A percentile compares a stretch with the other conserved stretches of the same genome.
Evolutionary conservation across 2,329 filamentous ascomycete species (phyloP).

Genomic region (Colletotrichum viniferum): DNA sequence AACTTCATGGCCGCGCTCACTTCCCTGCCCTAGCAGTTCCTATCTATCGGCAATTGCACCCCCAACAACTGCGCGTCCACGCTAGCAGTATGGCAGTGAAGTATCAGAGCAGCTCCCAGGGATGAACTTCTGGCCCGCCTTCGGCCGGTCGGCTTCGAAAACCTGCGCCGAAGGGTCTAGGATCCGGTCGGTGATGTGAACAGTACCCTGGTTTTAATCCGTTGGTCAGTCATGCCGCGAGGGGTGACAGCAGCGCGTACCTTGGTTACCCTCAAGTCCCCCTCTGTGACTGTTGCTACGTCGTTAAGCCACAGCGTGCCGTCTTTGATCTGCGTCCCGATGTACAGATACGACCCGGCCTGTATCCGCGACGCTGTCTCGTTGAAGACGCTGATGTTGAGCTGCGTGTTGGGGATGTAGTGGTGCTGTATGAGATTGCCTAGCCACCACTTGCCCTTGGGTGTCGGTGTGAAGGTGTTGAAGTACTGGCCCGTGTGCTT

Average conservation of each 20-base stretch:
- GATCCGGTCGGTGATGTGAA: slow-evolving; percentile 28
- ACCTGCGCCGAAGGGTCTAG: slow-evolving; percentile 29
- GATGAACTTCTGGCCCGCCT: slow-evolving; percentile 27
- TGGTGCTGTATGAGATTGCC: slow-evolving; percentile 30
- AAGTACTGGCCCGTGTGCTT: slow-evolving; percentile 31
- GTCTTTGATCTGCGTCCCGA: slow-evolving; percentile 25
- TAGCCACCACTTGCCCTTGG: slow-evolving; percentile 32
- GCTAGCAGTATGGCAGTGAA: slow-evolving; percentile 28
- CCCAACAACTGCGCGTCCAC: not conserved
- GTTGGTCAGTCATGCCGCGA: not conserved
- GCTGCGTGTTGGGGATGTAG: slow-evolving; percentile 28
- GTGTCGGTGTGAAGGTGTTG: slow-evolving; percentile 26
- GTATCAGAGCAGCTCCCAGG: slow-evolving; percentile 31
- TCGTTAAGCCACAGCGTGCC: slow-evolving; percentile 26
- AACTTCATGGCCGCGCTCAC: not conserved
- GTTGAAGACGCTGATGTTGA: slow-evolving; percentile 25
- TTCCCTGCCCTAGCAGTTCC: not conserved
- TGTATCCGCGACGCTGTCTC: slow-evolving; percentile 26
- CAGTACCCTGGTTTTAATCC: slow-evolving; percentile 21
- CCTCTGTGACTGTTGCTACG: slow-evolving; percentile 22
- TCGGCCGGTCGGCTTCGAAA: slow-evolving; percentile 27
- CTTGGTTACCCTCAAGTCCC: not conserved
- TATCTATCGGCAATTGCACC: not conserved
- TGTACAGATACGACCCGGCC: slow-evolving; percentile 28
- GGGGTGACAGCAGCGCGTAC: not conserved